Evolutionary conservation across 73 alveolate species (phyloP), one percentile per base, ranked within the genome.

Genomic region (Diophrys sp.): DNA sequence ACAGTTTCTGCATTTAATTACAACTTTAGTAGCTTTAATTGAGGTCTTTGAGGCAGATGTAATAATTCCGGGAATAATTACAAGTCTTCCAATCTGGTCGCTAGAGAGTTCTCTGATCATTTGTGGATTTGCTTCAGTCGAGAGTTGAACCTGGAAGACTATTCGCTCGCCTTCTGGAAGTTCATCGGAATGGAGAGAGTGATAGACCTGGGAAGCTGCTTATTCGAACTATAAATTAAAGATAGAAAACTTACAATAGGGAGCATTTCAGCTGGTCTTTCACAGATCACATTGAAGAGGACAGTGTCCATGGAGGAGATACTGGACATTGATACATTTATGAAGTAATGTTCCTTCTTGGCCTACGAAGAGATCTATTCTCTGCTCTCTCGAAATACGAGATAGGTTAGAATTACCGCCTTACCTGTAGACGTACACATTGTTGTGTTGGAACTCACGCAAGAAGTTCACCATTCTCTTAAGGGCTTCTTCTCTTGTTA

Each of bases 21-120:
- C 84, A 27, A 94, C 88, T 75, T 77, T 85, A 71, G 91, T 80
- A 77, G 95, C 97, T 82, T 94, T 94, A 23, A 91, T 90, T 33
- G 70, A 73, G 33, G 96, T 87, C 80, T 92, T 95, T 29, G 96
- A 82, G 31, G 98, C 98, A 67, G 96, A 83, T 27, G 96, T 94
- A 26, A 96, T 93, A 31, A 96, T 96, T 0, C 99, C 99, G 57
- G 97, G 95, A 68, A 96, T 89, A 14, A 88, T 94, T 0, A 96
- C 91, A 82, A 95, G 74, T 87, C 93, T 85, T 75, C 96, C 97
- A 56, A 94, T 81, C 57, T 94, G 83, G 55, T 91, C 89, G 33
- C 95, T 77, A 57, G 89, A 81, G 75, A 95, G 84, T 54, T 93
- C 96, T 88, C 99, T 81, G 27, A 91, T 83, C 91, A 84, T 81